phyloP scores from a whole-genome alignment of 208 protist genomes.

The Phytomonas sp. region DNA sequence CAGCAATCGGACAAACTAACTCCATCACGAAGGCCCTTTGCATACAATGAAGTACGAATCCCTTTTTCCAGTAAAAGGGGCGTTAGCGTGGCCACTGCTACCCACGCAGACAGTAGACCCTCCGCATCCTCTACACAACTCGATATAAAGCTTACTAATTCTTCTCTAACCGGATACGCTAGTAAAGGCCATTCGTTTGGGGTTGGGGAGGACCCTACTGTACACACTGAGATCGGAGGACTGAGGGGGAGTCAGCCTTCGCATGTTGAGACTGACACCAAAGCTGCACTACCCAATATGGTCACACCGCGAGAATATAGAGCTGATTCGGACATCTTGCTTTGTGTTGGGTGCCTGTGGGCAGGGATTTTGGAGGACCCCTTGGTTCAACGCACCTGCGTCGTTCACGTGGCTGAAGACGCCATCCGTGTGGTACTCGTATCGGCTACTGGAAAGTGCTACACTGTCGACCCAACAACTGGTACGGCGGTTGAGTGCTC shows the following conservation, averaged over 20 bases:
- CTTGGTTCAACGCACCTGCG: conserved; percentile 51
- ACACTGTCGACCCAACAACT: conserved; percentile 36
- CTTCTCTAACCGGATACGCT: background rate
- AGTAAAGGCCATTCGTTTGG: background rate
- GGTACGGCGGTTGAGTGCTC: conserved; percentile 39
- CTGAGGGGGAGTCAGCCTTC: background rate
- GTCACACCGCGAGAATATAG: background rate
- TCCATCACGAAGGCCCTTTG: background rate
- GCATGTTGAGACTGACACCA: background rate
- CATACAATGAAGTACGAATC: background rate
- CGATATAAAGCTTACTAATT: background rate
- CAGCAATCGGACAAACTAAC: background rate
- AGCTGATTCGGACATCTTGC: conserved; percentile 14
- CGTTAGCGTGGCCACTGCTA: background rate
- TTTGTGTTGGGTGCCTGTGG: conserved; percentile 40
- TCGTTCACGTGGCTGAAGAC: conserved; percentile 38
- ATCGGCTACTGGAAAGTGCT: conserved; percentile 52
- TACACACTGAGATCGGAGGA: background rate
- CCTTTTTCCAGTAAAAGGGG: background rate
- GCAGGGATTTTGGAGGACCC: conserved; percentile 27
- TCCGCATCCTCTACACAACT: background rate
- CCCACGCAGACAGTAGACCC: background rate
- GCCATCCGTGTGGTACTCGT: conserved; percentile 60
- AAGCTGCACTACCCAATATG: background rate
- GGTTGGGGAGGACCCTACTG: background rate